phyloP scores from a whole-genome alignment of 306 rosid species.

The Inga oerstediana region DNA sequence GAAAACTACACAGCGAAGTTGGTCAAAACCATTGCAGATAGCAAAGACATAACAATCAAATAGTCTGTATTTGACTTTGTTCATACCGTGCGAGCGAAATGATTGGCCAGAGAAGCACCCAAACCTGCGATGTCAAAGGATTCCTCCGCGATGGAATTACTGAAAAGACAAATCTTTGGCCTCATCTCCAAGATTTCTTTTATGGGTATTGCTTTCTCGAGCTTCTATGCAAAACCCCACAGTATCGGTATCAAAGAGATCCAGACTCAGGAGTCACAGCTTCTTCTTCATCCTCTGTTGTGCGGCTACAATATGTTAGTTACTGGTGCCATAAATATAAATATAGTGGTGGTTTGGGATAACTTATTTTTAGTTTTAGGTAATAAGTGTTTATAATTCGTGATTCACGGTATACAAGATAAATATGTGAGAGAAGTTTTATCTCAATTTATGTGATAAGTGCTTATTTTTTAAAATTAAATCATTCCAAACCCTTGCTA shows the following conservation, averaged over 20 bases:
- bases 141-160: slow-evolving; percentile 83
- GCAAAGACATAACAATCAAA: not conserved
- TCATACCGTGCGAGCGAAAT: slow-evolving; percentile 72
- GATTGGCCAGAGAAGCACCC: slow-evolving; percentile 86
- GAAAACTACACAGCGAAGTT: not conserved
- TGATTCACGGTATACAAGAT: no score
- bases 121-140: slow-evolving; percentile 73
- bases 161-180: slow-evolving; percentile 75
- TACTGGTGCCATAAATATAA: no score
- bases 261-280: not conserved
- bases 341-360: no score
- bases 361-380: no score
- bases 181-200: slow-evolving; percentile 42
- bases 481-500: no score
- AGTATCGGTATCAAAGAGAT: not conserved
- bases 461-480: no score
- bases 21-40: not conserved
- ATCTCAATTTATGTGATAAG: no score
- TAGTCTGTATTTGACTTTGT: not conserved
- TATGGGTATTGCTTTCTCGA: not conserved
- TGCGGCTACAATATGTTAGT: not conserved
- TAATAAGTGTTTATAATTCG: no score
- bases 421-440: no score
- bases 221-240: not conserved
- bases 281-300: not conserved